Percentiles rank a stretch among this genome's conserved stretches.
Evolutionary conservation across 208 protist genomes (phyloP).

Genomic region (Crithidia mellificae): DNA sequence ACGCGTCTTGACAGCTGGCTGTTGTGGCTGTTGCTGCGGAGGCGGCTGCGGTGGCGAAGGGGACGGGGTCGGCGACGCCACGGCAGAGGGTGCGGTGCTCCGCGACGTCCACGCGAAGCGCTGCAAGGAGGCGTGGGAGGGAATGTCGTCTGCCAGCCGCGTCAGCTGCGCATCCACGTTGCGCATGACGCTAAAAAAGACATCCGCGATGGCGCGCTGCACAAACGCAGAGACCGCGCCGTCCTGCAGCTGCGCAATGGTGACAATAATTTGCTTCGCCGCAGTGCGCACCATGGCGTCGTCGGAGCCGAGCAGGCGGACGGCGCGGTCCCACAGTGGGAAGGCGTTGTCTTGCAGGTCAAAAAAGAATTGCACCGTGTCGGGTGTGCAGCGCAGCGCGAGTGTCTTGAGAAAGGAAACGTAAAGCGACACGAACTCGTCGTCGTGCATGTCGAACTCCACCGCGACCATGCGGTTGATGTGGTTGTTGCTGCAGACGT

Average conservation of each 20-base stretch:
- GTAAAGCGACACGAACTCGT: constrained; percentile 81
- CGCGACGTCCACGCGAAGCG: not conserved
- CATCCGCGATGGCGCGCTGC: constrained; percentile 35
- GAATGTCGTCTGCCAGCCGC: constrained; percentile 35
- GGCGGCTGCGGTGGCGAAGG: not conserved
- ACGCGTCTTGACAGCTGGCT: not conserved
- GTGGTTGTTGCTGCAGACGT: constrained; percentile 87
- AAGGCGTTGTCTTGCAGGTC: constrained; percentile 55
- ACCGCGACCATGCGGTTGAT: constrained; percentile 87
- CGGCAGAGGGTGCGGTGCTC: not conserved
- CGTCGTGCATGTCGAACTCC: constrained; percentile 71
- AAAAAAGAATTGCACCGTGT: constrained; percentile 88
- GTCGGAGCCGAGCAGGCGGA: constrained; percentile 48
- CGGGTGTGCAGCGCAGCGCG: constrained; percentile 71
- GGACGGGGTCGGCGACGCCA: not conserved
- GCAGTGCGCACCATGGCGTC: constrained; percentile 83
- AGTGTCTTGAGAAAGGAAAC: constrained; percentile 86
- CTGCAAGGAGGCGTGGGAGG: constrained; percentile 18
- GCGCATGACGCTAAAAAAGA: constrained; percentile 41
- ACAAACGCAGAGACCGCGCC: constrained; percentile 53
- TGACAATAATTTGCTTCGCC: constrained; percentile 82
- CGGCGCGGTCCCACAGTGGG: constrained; percentile 71
- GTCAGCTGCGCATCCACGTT: constrained; percentile 42
- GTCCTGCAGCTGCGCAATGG: constrained; percentile 61
- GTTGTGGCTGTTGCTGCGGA: not conserved